These are phyloP conservation scores for Bolboschoenoplectus hybrid DNA, from an alignment of 202 grass and related monocot species.

Conservation along the genomic window DNA sequence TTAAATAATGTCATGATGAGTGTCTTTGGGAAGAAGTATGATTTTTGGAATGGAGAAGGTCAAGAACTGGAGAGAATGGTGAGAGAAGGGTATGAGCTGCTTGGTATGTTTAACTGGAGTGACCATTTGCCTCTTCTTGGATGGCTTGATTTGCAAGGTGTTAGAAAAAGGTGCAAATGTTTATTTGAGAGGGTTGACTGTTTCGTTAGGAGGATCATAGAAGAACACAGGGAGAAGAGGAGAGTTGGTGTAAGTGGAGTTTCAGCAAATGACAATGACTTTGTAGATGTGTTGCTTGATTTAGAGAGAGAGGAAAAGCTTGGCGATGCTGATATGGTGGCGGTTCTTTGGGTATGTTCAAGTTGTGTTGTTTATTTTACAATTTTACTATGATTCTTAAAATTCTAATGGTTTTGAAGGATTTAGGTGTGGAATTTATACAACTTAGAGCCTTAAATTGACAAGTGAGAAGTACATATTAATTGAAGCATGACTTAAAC, in stretches of 20 bases:
- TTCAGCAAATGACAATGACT: constrained; percentile 30
- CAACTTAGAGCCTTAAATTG: background rate
- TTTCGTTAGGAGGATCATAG: constrained; percentile 52
- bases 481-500: too few relatives aligned
- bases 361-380: background rate
- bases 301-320: constrained; percentile 58
- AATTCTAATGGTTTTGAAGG: background rate
- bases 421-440: background rate
- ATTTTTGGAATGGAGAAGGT: constrained; percentile 43
- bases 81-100: constrained; percentile 58
- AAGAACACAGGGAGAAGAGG: constrained; percentile 46
- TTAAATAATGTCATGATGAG: constrained; percentile 57
- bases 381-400: constrained; percentile 12
- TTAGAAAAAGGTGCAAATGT: constrained; percentile 51
- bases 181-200: constrained; percentile 49
- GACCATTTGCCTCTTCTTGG: constrained; percentile 56
- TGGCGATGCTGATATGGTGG: constrained; percentile 59
- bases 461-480: background rate
- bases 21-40: constrained; percentile 55
- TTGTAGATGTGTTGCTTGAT: constrained; percentile 59
- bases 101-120: constrained; percentile 66
- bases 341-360: constrained; percentile 62
- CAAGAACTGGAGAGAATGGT: constrained; percentile 54
- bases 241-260: background rate
- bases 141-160: constrained; percentile 60